phyloP scores from a whole-genome alignment of 495 filamentous ascomycete species.

The Glonium stellatum region DNA sequence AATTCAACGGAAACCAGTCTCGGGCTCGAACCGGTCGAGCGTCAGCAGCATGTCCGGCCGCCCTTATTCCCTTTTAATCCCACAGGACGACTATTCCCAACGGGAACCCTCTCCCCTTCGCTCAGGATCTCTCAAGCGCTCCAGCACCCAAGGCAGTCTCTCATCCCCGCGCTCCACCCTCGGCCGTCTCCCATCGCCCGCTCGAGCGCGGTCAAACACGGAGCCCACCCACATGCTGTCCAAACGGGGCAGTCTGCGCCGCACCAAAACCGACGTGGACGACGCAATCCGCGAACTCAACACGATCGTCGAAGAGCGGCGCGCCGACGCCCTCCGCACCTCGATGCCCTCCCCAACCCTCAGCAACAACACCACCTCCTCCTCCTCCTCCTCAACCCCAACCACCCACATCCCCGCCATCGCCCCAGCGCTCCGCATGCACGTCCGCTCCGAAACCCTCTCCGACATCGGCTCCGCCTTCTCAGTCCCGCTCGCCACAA shows the following conservation, averaged over 20 bases:
- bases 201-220: conserved; percentile 16
- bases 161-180: conserved; percentile 12
- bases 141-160: conserved; percentile 5
- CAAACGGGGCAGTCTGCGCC: conserved; percentile 17
- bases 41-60: background rate
- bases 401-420: conserved; percentile 31
- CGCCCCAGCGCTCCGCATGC: conserved; percentile 26
- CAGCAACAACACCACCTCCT: too few species aligned
- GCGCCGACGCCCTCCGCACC: conserved; percentile 23
- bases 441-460: conserved; percentile 31
- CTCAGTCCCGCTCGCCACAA: conserved; percentile 20
- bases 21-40: conserved; percentile 10
- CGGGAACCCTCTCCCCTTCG: conserved; percentile 10
- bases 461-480: conserved; percentile 33
- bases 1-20: conserved; percentile 25
- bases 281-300: conserved; percentile 34
- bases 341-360: conserved; percentile 21
- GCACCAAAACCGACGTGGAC: conserved; percentile 27
- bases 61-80: conserved; percentile 5
- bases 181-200: conserved; percentile 19
- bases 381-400: conserved; percentile 22
- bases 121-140: conserved; percentile 8
- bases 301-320: conserved; percentile 34
- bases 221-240: conserved; percentile 4
- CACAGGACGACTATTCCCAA: conserved; percentile 13